phyloP scores from a whole-genome alignment of 371 early-diverging fungal genomes.

The Syncephalastrum racemosum region DNA sequence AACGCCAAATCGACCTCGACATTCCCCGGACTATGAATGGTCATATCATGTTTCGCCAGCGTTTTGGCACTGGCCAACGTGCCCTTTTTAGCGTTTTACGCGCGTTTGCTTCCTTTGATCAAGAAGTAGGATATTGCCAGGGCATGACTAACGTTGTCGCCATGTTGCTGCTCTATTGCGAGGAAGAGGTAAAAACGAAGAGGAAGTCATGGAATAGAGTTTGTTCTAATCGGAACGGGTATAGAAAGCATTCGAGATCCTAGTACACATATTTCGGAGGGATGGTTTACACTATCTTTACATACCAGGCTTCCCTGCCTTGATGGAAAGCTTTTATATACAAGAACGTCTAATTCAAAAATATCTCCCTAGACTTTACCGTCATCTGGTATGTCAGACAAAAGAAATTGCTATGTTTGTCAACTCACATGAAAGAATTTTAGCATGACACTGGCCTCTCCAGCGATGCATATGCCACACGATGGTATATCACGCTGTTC shows the following conservation, averaged over 20 bases:
- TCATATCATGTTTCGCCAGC: constrained; percentile 66
- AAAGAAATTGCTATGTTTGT: neutral
- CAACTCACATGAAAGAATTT: constrained; percentile 1
- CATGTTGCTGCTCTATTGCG: constrained; percentile 85
- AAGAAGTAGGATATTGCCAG: constrained; percentile 93
- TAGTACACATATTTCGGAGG: constrained; percentile 55
- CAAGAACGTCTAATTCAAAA: constrained; percentile 55
- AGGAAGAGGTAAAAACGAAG: constrained; percentile 70
- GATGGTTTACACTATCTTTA: constrained; percentile 57
- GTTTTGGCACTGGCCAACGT: constrained; percentile 63
- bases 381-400: constrained; percentile 43
- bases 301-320: constrained; percentile 61
- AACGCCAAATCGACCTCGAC: constrained; percentile 69
- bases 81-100: constrained; percentile 82
- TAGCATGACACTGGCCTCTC: constrained; percentile 50
- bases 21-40: constrained; percentile 62
- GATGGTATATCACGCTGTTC: constrained; percentile 69
- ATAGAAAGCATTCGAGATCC: constrained; percentile 55
- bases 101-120: constrained; percentile 85
- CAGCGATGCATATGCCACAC: constrained; percentile 57
- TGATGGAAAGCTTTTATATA: constrained; percentile 64
- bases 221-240: neutral
- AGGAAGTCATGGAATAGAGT: neutral
- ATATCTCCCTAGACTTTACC: constrained; percentile 50
- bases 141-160: constrained; percentile 93